These are phyloP conservation scores for Babesia bigemina DNA, from an alignment of 169 alveolate species.

Conservation along the genomic window DNA sequence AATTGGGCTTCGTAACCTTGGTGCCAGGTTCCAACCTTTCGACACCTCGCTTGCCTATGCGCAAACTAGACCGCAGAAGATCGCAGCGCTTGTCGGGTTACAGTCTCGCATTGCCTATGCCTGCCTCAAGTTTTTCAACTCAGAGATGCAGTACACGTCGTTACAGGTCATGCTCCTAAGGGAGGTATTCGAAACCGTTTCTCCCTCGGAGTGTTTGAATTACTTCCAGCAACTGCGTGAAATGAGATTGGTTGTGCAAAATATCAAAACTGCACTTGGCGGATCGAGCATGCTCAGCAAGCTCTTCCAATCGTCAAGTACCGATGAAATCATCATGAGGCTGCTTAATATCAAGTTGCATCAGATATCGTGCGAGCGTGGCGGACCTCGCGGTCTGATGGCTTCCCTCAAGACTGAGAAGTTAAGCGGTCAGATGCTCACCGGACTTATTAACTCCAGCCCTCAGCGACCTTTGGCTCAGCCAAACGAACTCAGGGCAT, in stretches of 20 bases:
- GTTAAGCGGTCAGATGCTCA: slow-evolving; percentile 23
- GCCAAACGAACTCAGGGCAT: slow-evolving; percentile 38
- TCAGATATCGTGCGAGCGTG: slow-evolving; percentile 49
- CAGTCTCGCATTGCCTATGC: slow-evolving; percentile 59
- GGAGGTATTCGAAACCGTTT: slow-evolving; percentile 32
- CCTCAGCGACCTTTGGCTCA: slow-evolving; percentile 50
- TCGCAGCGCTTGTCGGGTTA: slow-evolving; percentile 58
- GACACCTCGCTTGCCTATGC: slow-evolving; percentile 50
- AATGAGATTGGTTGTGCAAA: slow-evolving; percentile 59
- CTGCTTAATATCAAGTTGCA: slow-evolving; percentile 36
- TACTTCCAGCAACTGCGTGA: slow-evolving; percentile 61
- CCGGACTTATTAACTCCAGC: slow-evolving; percentile 34
- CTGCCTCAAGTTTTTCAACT: slow-evolving; percentile 66
- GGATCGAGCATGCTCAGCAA: slow-evolving; percentile 15
- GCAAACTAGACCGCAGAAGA: slow-evolving; percentile 32
- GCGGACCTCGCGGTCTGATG: slow-evolving; percentile 58
- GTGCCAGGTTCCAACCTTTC: slow-evolving; percentile 70
- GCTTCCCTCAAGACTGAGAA: slow-evolving; percentile 43
- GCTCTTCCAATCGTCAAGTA: slow-evolving; percentile 7
- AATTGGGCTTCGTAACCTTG: slow-evolving; percentile 60
- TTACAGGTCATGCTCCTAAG: slow-evolving; percentile 42
- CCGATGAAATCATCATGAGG: slow-evolving; percentile 52
- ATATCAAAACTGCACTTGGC: slow-evolving; percentile 46
- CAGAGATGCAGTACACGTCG: slow-evolving; percentile 52
- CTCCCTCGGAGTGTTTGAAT: slow-evolving; percentile 26